Evolutionary conservation across 2,329 filamentous ascomycete species (phyloP).

Genomic region (Raffaelea arxii): DNA sequence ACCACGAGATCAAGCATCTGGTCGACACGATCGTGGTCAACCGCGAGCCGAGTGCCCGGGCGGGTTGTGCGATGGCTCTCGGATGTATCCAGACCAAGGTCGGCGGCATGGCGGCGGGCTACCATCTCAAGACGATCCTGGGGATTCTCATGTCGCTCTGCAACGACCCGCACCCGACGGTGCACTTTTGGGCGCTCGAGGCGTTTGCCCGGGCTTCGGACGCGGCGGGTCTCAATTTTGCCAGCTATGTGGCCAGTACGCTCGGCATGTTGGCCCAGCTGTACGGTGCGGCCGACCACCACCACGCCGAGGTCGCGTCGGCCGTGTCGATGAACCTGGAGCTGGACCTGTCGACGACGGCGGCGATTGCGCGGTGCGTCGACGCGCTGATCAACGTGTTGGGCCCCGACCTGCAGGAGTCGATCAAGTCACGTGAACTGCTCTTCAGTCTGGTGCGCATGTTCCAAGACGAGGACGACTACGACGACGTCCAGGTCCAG

Average conservation of each 20-base stretch:
- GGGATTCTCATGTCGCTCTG: conserved; percentile 96
- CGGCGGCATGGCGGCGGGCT: conserved; percentile 93
- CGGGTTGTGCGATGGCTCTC: conserved; percentile 87
- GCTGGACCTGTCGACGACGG: conserved; percentile 70
- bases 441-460: conserved; percentile 79
- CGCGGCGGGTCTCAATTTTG: conserved; percentile 86
- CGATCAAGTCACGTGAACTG: conserved; percentile 82
- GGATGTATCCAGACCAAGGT: conserved; percentile 92
- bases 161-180: conserved; percentile 87
- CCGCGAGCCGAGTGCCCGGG: conserved; percentile 82
- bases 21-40: conserved; percentile 93
- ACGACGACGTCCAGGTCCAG: conserved; percentile 51
- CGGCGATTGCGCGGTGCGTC: conserved; percentile 77
- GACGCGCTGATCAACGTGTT: conserved; percentile 96
- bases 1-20: conserved; percentile 73
- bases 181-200: conserved; percentile 94
- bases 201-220: conserved; percentile 80
- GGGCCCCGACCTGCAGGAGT: conserved; percentile 88
- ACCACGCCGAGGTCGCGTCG: conserved; percentile 74
- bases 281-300: conserved; percentile 83
- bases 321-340: conserved; percentile 84
- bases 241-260: conserved; percentile 78
- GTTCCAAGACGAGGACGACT: conserved; percentile 60
- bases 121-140: conserved; percentile 94
- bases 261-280: conserved; percentile 90